Conservation (phyloP, 345 rosid genomes). For the Eucalyptus caleyi region DNA sequence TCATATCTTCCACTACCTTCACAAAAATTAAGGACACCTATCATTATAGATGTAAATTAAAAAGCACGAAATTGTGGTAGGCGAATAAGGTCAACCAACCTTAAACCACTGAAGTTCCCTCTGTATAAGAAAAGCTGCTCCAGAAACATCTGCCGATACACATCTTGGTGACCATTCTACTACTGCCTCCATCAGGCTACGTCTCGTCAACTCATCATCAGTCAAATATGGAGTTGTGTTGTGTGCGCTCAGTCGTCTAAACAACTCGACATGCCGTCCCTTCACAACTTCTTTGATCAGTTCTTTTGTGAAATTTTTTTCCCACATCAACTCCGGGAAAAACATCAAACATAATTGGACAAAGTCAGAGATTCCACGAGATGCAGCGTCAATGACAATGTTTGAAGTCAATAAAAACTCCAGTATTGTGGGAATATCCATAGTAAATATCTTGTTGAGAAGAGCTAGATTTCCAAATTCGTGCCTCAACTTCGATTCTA, state of each 20-base stretch:
- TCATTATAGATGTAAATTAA: too few species aligned
- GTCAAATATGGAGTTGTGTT: too few species aligned
- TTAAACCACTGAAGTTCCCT: neutral
- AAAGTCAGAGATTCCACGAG: neutral
- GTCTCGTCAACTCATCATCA: neutral
- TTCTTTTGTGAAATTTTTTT: too few species aligned
- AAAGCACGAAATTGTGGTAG: too few species aligned
- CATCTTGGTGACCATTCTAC: neutral
- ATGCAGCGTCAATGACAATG: neutral
- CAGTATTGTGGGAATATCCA: accelerated
- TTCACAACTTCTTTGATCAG: too few species aligned
- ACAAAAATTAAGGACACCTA: too few species aligned
- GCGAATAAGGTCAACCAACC: too few species aligned
- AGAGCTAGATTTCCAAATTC: too few species aligned
- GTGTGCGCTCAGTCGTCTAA: too few species aligned
- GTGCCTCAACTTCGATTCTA: too few species aligned
- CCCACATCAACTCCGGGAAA: neutral
- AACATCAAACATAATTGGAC: accelerated
- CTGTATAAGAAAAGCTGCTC: neutral
- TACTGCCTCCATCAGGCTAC: neutral
- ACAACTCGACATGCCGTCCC: too few species aligned
- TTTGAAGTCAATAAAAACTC: neutral
- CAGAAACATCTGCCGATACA: neutral
- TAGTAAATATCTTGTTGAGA: accelerated
- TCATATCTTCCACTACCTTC: too few species aligned